These are phyloP conservation scores for Apiotrichum laibachii DNA, from an alignment of 1,284 basidiomycete species.

Conservation along the genomic window DNA sequence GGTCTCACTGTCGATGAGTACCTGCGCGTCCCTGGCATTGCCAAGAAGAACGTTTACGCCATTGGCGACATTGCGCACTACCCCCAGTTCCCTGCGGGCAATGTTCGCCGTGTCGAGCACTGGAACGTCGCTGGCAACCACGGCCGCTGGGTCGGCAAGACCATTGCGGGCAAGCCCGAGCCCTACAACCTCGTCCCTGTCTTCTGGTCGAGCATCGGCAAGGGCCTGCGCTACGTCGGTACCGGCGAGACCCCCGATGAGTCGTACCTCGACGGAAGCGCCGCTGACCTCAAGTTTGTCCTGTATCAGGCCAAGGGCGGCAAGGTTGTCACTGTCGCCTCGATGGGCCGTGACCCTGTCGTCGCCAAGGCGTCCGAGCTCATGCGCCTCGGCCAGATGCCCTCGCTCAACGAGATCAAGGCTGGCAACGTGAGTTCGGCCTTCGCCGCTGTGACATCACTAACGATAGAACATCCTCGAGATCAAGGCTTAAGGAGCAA, in stretches of 20 bases:
- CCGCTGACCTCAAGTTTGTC: constrained; percentile 77
- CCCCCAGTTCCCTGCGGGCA: constrained; percentile 58
- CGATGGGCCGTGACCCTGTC: constrained; percentile 59
- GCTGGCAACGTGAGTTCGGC: constrained; percentile 51
- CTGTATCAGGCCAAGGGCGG: constrained; percentile 79
- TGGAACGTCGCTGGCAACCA: constrained; percentile 75
- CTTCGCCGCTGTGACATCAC: not conserved
- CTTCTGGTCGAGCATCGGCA: constrained; percentile 76
- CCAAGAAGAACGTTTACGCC: constrained; percentile 72
- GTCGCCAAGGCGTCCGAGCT: constrained; percentile 79
- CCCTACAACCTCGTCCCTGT: constrained; percentile 68
- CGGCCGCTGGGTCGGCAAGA: constrained; percentile 76
- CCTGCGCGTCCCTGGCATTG: constrained; percentile 64
- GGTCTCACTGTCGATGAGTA: constrained; percentile 78
- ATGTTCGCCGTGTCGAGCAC: constrained; percentile 24
- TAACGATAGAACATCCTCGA: constrained; percentile 40
- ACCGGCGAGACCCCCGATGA: constrained; percentile 65
- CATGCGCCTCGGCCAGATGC: constrained; percentile 75
- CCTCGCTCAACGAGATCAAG: constrained; percentile 69
- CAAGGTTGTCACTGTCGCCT: constrained; percentile 76
- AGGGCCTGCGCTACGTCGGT: constrained; percentile 78
- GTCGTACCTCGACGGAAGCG: constrained; percentile 71
- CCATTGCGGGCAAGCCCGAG: constrained; percentile 54
- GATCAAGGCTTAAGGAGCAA: constrained; percentile 16
- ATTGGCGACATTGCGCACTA: constrained; percentile 88